Conservation (phyloP, 208 protist genomes). For the Strigomonas culicis region DNA sequence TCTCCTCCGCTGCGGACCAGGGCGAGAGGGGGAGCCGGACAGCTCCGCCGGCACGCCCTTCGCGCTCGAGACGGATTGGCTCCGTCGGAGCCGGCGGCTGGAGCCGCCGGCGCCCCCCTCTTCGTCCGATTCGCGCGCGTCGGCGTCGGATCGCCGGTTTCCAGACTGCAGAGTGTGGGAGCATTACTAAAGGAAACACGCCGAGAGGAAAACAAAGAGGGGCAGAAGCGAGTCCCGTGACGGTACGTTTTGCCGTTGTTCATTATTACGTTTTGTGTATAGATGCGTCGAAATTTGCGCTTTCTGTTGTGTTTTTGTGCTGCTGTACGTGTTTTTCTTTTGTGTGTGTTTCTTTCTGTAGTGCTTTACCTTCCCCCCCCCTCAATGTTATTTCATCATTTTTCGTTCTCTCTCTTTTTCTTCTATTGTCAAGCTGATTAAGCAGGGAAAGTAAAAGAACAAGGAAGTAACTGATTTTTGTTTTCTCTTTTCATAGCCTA, state of each 20-base stretch:
- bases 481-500: slow-evolving; percentile 6
- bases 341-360: not conserved
- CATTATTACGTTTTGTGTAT: not conserved
- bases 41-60: not conserved
- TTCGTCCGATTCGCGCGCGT: not conserved
- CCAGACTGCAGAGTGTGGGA: slow-evolving; percentile 21
- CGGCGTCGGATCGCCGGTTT: no score
- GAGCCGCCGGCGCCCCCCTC: no score
- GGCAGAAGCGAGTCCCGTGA: not conserved
- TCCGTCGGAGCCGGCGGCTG: not conserved
- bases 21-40: not conserved
- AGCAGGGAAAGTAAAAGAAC: not conserved
- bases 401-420: not conserved
- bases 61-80: not conserved
- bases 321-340: not conserved
- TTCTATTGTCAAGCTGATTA: no score
- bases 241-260: no score
- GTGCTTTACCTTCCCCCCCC: not conserved
- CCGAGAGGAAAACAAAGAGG: not conserved
- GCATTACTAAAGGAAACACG: slow-evolving; percentile 5
- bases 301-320: not conserved
- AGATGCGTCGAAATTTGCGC: not conserved
- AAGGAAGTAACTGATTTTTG: not conserved
- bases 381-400: not conserved
- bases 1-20: not conserved